These are phyloP conservation scores for Phytopythium aichiense DNA, from an alignment of 352 stramenopile genomes.

Conservation along the genomic window DNA sequence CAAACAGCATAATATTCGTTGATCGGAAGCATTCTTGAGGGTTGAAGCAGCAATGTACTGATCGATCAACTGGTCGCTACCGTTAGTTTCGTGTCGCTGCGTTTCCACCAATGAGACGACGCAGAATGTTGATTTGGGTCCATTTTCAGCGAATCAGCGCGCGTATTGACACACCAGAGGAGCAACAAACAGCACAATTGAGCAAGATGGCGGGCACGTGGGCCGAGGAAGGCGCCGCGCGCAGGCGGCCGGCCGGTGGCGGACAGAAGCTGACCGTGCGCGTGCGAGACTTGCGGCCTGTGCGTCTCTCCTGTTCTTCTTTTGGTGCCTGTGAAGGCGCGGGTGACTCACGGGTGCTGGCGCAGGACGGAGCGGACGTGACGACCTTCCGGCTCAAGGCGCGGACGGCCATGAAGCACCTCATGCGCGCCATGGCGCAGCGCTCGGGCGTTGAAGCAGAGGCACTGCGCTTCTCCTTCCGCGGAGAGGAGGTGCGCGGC, in stretches of 20 bases:
- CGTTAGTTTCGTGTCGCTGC: too few relatives aligned
- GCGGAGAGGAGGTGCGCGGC: background rate
- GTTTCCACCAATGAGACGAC: background rate
- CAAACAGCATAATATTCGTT: too few relatives aligned
- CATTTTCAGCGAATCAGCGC: background rate
- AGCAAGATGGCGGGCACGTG: too few relatives aligned
- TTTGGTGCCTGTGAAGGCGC: too few relatives aligned
- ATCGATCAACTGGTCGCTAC: too few relatives aligned
- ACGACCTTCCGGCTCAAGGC: background rate
- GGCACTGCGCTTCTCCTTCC: background rate
- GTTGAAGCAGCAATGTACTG: too few relatives aligned
- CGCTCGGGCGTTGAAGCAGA: background rate
- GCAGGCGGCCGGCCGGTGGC: background rate
- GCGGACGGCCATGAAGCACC: background rate
- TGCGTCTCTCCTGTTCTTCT: too few relatives aligned
- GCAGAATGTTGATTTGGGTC: background rate
- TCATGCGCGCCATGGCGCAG: background rate
- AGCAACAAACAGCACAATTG: too few relatives aligned
- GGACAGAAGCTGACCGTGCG: background rate
- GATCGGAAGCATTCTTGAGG: too few relatives aligned
- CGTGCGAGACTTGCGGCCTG: background rate
- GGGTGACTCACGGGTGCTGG: too few relatives aligned
- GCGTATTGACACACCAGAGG: background rate
- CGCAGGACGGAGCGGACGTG: background rate
- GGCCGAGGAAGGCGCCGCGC: background rate